These are phyloP conservation scores for Dimargaris xerosporica DNA, from an alignment of 192 early-diverging fungal species.

Conservation along the genomic window DNA sequence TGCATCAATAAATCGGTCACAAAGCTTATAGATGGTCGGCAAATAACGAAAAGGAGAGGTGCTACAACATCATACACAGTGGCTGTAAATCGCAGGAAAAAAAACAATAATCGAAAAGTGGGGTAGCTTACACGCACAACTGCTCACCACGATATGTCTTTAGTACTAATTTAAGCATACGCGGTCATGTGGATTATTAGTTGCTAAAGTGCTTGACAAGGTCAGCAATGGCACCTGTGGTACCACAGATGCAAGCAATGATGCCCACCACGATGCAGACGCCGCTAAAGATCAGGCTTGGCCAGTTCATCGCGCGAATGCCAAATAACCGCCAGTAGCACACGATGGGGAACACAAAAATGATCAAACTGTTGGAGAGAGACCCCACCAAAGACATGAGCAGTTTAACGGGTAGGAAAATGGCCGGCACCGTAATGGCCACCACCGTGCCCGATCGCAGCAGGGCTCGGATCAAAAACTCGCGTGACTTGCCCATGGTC, in stretches of 20 bases:
- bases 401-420: slow-evolving; percentile 55
- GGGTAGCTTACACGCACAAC: no score
- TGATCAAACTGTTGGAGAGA: slow-evolving; percentile 48
- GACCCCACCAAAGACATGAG: slow-evolving; percentile 62
- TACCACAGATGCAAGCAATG: slow-evolving; percentile 45
- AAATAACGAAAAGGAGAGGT: no score
- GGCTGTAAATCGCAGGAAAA: no score
- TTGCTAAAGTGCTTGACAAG: slow-evolving; percentile 28
- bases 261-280: slow-evolving; percentile 37
- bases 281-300: slow-evolving; percentile 31
- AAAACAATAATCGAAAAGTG: no score
- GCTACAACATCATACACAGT: no score
- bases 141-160: no score
- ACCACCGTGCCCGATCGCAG: slow-evolving; percentile 39
- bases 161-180: no score
- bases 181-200: no score
- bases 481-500: slow-evolving; percentile 23
- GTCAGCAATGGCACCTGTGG: slow-evolving; percentile 39
- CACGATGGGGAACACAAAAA: slow-evolving; percentile 57
- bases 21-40: no score
- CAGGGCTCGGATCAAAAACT: slow-evolving; percentile 33
- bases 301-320: slow-evolving; percentile 25
- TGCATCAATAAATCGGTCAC: no score
- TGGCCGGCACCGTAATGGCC: slow-evolving; percentile 35
- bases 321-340: slow-evolving; percentile 60